Percentiles rank a stretch among this genome's conserved stretches.
Conservation (phyloP, 106 monocot genomes). For the Apostasia ramifera region DNA sequence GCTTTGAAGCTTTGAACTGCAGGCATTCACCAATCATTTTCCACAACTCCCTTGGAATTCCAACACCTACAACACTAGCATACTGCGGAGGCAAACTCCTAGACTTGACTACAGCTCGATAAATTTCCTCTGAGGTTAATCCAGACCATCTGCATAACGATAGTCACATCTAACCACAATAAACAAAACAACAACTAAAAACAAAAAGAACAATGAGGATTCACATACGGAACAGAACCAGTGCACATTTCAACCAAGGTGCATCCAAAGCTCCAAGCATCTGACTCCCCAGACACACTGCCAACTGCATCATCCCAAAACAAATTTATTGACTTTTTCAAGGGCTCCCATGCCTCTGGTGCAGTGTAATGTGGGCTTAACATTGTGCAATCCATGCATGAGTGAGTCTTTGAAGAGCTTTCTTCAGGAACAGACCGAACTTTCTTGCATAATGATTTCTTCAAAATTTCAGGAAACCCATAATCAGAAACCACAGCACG, state of each 20-base stretch:
- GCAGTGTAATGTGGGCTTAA: constrained; percentile 87
- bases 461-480: constrained; percentile 90
- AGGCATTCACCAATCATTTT: constrained; percentile 99
- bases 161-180: constrained; percentile 6
- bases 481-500: constrained; percentile 91
- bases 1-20: constrained; percentile 73
- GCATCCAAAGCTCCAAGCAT: constrained; percentile 99
- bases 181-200: not conserved
- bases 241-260: constrained; percentile 99
- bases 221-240: constrained; percentile 93
- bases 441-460: constrained; percentile 67
- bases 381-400: constrained; percentile 89
- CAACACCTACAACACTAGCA: constrained; percentile 92
- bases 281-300: constrained; percentile 78
- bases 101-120: constrained; percentile 69
- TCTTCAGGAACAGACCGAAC: constrained; percentile 46
- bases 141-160: constrained; percentile 81
- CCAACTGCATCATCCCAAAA: constrained; percentile 93
- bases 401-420: constrained; percentile 57
- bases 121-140: constrained; percentile 83
- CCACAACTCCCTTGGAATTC: constrained; percentile 94
- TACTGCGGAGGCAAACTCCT: constrained; percentile 84
- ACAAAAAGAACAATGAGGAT: constrained; percentile 8
- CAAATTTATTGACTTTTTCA: constrained; percentile 70
- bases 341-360: constrained; percentile 93